Evolutionary conservation across 371 early-diverging fungal species (phyloP).

Genomic region (Mucor mucedo): DNA sequence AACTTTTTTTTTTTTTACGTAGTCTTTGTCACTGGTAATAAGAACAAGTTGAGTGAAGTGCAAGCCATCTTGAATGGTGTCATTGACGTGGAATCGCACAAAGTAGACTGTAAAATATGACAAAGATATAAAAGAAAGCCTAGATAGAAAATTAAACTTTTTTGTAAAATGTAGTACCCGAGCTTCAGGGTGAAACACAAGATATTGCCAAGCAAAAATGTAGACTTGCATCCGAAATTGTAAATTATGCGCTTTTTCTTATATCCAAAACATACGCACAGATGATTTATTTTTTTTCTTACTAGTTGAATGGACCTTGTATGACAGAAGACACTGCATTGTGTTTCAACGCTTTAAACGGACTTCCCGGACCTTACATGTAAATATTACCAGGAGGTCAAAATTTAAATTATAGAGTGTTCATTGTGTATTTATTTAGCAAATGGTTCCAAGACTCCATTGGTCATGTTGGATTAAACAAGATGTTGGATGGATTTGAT

Average conservation of each 20-base stretch:
- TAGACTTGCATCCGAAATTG: conserved; percentile 70
- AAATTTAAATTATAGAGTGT: too few species aligned
- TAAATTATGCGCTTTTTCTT: conserved; percentile 19
- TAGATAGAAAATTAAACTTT: conserved; percentile 1
- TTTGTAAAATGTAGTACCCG: conserved; percentile 67
- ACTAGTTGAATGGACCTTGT: conserved; percentile 78
- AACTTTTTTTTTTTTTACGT: background rate
- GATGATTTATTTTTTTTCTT: background rate
- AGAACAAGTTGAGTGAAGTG: conserved; percentile 91
- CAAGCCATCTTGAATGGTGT: conserved; percentile 75
- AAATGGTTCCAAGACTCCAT: conserved; percentile 93
- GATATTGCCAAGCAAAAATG: conserved; percentile 86
- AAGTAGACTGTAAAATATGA: conserved; percentile 70
- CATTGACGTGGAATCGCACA: conserved; percentile 69
- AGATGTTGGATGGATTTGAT: conserved; percentile 85
- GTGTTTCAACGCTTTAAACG: conserved; percentile 92
- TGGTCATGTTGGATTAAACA: conserved; percentile 82
- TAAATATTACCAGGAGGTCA: conserved; percentile 23
- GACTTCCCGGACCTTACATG: conserved; percentile 92
- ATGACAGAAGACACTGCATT: conserved; percentile 95
- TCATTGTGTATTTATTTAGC: conserved; percentile 37
- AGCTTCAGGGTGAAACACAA: conserved; percentile 82
- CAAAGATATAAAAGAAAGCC: background rate
- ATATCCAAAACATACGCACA: too few species aligned
- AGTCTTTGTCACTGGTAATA: conserved; percentile 81